These are phyloP conservation scores for Quercus ilex DNA, from an alignment of 306 rosid genomes.

Conservation along the genomic window DNA sequence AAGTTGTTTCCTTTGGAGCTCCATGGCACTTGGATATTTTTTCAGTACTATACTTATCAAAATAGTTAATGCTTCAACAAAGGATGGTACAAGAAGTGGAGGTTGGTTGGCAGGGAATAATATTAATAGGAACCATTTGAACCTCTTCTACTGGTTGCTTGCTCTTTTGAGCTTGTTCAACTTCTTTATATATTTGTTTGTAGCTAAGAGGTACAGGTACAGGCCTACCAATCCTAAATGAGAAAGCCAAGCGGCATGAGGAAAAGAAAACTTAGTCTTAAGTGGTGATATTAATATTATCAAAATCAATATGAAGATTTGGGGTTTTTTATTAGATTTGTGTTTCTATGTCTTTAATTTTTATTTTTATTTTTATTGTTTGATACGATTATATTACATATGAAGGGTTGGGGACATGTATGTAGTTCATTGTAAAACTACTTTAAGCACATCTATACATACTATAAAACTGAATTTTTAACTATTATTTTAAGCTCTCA, in stretches of 20 bases:
- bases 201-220: constrained; percentile 68
- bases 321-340: background rate
- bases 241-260: constrained; percentile 22
- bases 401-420: background rate
- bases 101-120: constrained; percentile 91
- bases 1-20: constrained; percentile 84
- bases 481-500: too few species aligned
- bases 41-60: constrained; percentile 71
- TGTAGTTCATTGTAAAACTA: background rate
- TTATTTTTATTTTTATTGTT: background rate
- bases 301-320: background rate
- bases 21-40: constrained; percentile 89
- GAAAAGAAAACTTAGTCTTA: background rate
- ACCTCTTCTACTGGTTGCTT: constrained; percentile 74
- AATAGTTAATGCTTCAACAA: constrained; percentile 64
- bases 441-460: background rate
- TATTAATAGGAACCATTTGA: constrained; percentile 72
- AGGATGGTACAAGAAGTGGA: constrained; percentile 41
- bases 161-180: constrained; percentile 65
- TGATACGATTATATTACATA: background rate
- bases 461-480: too few species aligned
- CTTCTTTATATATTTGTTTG: constrained; percentile 59
- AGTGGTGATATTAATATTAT: background rate
- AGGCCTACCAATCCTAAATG: constrained; percentile 39
- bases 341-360: background rate